Evolutionary conservation across 768 basidiomycete genomes (phyloP).

Genomic region (Fomitopsis pulvina): DNA sequence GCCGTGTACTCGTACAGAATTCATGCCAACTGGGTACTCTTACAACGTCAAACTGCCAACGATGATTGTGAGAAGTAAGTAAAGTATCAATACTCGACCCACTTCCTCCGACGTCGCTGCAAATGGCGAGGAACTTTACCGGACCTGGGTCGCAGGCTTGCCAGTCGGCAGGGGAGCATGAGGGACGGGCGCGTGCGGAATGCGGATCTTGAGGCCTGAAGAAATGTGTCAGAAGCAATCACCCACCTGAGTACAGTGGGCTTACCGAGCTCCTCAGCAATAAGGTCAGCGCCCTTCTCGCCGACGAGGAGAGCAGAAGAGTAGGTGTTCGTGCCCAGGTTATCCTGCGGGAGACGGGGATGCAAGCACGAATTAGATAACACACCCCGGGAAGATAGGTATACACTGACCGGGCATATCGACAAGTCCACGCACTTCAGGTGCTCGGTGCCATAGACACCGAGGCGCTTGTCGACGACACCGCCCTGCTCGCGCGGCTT

Average conservation of each 20-base stretch:
- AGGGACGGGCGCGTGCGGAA: slow-evolving; percentile 62
- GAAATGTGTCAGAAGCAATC: background rate
- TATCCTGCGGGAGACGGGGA: slow-evolving; percentile 45
- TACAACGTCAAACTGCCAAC: no score
- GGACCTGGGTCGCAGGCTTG: slow-evolving; percentile 20
- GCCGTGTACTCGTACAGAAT: no score
- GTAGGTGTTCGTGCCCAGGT: slow-evolving; percentile 68
- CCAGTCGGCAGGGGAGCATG: slow-evolving; percentile 43
- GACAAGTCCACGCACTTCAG: slow-evolving; percentile 63
- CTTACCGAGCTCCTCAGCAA: slow-evolving; percentile 59
- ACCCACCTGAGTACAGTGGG: background rate
- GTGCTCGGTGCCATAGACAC: slow-evolving; percentile 60
- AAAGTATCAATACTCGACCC: no score
- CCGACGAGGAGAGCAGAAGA: slow-evolving; percentile 64
- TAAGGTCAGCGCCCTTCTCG: slow-evolving; percentile 58
- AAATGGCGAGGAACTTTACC: slow-evolving; percentile 4
- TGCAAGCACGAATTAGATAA: background rate
- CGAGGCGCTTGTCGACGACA: slow-evolving; percentile 58
- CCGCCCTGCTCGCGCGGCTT: slow-evolving; percentile 61
- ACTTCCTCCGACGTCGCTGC: background rate
- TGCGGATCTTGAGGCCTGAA: slow-evolving; percentile 52
- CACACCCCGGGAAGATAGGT: slow-evolving; percentile 21
- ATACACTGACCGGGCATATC: slow-evolving; percentile 58
- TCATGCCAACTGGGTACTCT: no score
- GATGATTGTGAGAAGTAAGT: no score